Percentiles rank a stretch among this genome's conserved stretches.
Evolutionary conservation across 169 alveolate species (phyloP).

Genomic region (Cryptosporidium canis): DNA sequence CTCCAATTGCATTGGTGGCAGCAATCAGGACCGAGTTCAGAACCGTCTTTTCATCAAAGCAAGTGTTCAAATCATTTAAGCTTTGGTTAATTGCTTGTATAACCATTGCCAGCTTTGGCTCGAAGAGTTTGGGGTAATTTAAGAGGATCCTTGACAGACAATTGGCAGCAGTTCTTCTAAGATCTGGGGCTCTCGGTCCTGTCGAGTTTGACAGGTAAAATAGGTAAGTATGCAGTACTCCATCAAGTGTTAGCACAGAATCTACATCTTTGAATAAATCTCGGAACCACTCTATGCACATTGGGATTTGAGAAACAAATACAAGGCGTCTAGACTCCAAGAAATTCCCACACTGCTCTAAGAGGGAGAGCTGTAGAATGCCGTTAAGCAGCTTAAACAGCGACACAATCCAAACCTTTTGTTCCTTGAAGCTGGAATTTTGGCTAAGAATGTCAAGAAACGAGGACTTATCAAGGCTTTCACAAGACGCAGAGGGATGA

Average conservation of each 20-base stretch:
- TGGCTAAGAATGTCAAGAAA: background rate
- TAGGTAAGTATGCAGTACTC: background rate
- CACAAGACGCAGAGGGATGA: background rate
- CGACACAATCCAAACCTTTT: slow-evolving; percentile 1
- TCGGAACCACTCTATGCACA: slow-evolving; percentile 13
- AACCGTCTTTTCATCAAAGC: slow-evolving; percentile 13
- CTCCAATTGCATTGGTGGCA: background rate
- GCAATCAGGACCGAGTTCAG: slow-evolving; percentile 13
- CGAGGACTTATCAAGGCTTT: background rate
- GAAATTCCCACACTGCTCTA: background rate
- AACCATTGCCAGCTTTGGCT: background rate
- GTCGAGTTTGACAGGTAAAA: background rate
- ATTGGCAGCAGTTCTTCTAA: slow-evolving; percentile 3
- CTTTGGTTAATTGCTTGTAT: background rate
- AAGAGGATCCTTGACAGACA: slow-evolving; percentile 8
- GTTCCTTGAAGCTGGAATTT: background rate
- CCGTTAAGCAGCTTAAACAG: slow-evolving; percentile 9
- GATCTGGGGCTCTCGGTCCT: background rate
- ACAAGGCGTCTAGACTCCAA: slow-evolving; percentile 5
- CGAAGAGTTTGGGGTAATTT: slow-evolving; percentile 13
- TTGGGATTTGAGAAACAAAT: background rate
- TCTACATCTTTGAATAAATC: background rate
- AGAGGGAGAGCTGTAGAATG: background rate
- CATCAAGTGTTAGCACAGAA: background rate
- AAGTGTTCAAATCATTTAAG: background rate